Evolutionary conservation across 352 stramenopile species (phyloP), one percentile per base, ranked within the genome.

Genomic region (Elongisporangium senticosum): DNA sequence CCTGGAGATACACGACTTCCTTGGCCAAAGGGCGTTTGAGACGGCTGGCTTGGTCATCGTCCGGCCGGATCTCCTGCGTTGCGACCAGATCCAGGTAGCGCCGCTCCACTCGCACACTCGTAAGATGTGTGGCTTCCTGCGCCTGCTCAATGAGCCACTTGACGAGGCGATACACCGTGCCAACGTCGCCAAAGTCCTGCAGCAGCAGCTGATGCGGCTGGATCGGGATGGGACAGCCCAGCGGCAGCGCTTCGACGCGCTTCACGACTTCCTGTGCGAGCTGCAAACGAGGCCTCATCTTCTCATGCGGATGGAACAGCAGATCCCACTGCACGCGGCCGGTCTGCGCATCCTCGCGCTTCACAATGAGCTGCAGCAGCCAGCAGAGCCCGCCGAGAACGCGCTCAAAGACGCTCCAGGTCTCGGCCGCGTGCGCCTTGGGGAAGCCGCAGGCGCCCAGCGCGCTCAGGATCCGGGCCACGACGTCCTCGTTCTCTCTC

Each of bases 111-210:
- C 62, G 69, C 20, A 83, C 78, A n/a, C 60, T 62, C 2, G 71
- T 67, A 5, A 87, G 54, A 56, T 89, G 75, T 0, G 17, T 54
- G 8, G 58, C 63, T 1, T 70, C 59, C 52, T 67, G 51, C 6
- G 55, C 62, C 49, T 80, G 69, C 43, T 73, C 69, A 14, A 89
- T 51, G n/a, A 91, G 66, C 82, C 77, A 88, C 37, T 55, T 4
- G 0, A 89, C 67, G 20, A 89, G 57, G 13, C 72, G 67, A 4
- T 75, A 55, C 49, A 91, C 74, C 5, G 75, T 69, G 49, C 77
- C 72, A 55, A 89, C 78, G 53, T 91, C 82, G 40, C 79, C 77
- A 62, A 85, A 89, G 61, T 89, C 82, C 56, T 91, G 82, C n/a
- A 91, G 67, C 43, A 91, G 65, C 58, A 89, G 64, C 62, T 91